Evolutionary conservation across 1,284 basidiomycete species (phyloP), one percentile per base, ranked within the genome.

Genomic region (Crucibulum parvulum): DNA sequence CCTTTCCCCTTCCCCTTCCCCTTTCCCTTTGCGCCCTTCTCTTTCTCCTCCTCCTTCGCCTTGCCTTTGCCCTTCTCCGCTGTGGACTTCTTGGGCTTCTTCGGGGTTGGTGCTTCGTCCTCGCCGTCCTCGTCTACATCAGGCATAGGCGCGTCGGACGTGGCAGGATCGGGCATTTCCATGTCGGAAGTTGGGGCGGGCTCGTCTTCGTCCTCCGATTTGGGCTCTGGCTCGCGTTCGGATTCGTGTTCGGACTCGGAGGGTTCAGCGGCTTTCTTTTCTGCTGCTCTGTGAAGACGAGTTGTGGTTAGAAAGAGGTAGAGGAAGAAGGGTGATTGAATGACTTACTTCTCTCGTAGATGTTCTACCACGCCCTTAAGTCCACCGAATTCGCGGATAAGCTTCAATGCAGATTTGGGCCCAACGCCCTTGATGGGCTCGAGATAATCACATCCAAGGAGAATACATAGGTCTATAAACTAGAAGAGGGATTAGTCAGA

Each of bases 371-470:
- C 90, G 7, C 83, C 85, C 48, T 84, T 88, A n/a, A 99, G 82
- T 5, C 84, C 84, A n/a, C 89, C 90, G 68, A 95, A 83, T 70
- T 99, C 97, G 62, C 92, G 84, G 58, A 99, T 87, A 31, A 99
- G 86, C 77, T 99, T 99, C 57, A 98, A 82, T 1, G 97, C 98
- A 3, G 92, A 96, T 75, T 99, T 99, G 15, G 98, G 94, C 1
- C 98, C 98, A 38, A 99, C 82, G 1, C 97, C 97, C 71, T 90
- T 95, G 69, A 99, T 95, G 1, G 96, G 96, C 66, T 98, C 96
- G 41, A 99, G 89, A 76, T 99, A 99, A 75, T 99, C 98, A 68
- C 98, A 99, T 2, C 98, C 98, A 48, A 99, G 89, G 7, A 99
- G 84, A 62, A 99, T 94, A 75, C 98, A 99, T 3, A 99, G 84